These are phyloP conservation scores for Kurtzmaniella quercitrusa DNA, from an alignment of 1,139 yeast species.

Conservation along the genomic window DNA sequence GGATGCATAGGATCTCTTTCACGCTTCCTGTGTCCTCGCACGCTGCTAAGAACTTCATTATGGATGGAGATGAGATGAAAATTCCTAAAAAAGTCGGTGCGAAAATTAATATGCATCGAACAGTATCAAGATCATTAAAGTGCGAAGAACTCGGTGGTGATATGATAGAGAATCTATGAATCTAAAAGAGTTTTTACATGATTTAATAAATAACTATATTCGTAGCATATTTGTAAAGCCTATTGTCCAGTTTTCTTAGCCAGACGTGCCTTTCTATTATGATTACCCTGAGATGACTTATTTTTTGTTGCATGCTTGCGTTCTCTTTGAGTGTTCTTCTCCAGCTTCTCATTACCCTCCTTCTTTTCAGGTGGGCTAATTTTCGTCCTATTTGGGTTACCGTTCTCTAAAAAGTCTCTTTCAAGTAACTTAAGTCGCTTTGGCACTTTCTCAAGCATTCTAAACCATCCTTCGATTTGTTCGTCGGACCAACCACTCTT, in stretches of 20 bases:
- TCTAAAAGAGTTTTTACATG: too few species aligned
- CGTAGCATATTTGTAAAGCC: not conserved
- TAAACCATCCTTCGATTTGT: conserved; percentile 90
- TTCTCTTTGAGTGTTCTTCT: conserved; percentile 21
- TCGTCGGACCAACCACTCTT: conserved; percentile 76
- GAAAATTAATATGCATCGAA: not conserved
- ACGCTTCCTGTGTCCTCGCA: conserved; percentile 56
- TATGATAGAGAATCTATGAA: not conserved
- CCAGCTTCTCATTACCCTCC: conserved; percentile 4
- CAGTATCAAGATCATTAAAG: too few species aligned
- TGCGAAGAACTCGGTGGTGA: not conserved
- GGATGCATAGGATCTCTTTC: conserved; percentile 52
- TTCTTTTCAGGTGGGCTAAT: not conserved
- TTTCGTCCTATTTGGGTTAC: conserved; percentile 8
- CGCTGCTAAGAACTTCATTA: conserved; percentile 51
- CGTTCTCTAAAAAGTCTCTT: conserved; percentile 47
- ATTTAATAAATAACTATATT: too few species aligned
- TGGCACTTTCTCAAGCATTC: conserved; percentile 68
- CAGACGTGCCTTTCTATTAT: conserved; percentile 60
- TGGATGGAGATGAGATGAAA: conserved; percentile 2
- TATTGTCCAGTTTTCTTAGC: conserved; percentile 38
- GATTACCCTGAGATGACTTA: conserved; percentile 58
- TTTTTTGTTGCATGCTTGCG: conserved; percentile 46
- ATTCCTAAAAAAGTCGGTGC: not conserved
- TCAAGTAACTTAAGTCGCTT: conserved; percentile 57